Percentiles rank a stretch among this genome's conserved stretches.
Evolutionary conservation across 2,329 filamentous ascomycete species (phyloP).

Genomic region (Cryphonectria japonica): DNA sequence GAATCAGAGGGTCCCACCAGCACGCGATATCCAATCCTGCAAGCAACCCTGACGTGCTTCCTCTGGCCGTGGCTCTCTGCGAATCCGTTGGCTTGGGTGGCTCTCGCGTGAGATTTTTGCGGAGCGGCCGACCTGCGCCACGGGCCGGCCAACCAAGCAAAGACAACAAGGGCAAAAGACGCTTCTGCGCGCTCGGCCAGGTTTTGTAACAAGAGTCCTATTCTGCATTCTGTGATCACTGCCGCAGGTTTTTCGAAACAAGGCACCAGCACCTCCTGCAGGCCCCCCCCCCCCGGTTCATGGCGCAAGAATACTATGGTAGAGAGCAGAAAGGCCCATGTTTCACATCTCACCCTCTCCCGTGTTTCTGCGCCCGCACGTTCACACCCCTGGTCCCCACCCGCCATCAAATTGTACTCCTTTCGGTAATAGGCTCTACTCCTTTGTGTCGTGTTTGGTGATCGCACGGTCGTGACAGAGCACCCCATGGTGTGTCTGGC

Average conservation of each 20-base stretch:
- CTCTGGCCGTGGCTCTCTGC: background rate
- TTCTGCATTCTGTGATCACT: background rate
- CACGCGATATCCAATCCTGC: no score
- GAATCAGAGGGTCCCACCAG: background rate
- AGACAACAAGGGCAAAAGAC: background rate
- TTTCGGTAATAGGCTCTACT: slow-evolving; percentile 10
- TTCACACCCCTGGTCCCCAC: slow-evolving; percentile 3
- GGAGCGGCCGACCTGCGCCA: slow-evolving; percentile 1
- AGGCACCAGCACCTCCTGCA: slow-evolving; percentile 8
- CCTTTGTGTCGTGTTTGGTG: slow-evolving; percentile 9
- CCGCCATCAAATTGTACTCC: slow-evolving; percentile 3
- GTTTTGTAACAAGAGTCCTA: background rate
- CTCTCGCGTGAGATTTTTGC: slow-evolving; percentile 5
- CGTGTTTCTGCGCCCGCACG: slow-evolving; percentile 18
- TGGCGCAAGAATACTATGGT: background rate
- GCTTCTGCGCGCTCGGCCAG: background rate
- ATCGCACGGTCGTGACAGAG: slow-evolving; percentile 11
- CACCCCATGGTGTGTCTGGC: background rate
- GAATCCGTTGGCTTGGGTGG: background rate
- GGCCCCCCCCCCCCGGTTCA: background rate
- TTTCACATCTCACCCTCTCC: slow-evolving; percentile 20
- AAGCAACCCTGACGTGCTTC: background rate
- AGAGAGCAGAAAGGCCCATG: slow-evolving; percentile 9
- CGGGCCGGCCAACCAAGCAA: no score
- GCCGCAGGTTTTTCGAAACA: slow-evolving; percentile 1